These are phyloP conservation scores for Candida endomychidarum DNA, from an alignment of 805 yeast species.

Conservation along the genomic window DNA sequence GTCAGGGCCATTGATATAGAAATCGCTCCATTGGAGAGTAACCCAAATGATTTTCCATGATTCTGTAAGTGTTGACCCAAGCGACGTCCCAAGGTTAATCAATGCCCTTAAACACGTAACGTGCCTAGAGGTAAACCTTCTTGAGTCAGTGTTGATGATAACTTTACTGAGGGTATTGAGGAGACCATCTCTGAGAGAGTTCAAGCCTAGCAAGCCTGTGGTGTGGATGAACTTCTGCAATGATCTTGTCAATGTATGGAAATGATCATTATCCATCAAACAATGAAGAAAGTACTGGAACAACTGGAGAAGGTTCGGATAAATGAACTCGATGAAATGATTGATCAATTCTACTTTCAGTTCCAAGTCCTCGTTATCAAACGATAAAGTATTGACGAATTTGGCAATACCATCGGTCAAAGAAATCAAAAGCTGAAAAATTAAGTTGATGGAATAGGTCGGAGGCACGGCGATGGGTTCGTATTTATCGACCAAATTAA, in stretches of 20 bases:
- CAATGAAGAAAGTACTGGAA: conserved; percentile 54
- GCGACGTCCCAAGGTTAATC: conserved; percentile 69
- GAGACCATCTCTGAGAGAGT: conserved; percentile 54
- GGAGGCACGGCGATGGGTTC: conserved; percentile 65
- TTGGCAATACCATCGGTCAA: conserved; percentile 70
- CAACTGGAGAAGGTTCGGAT: conserved; percentile 26
- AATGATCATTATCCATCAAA: conserved; percentile 67
- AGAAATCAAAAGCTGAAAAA: conserved; percentile 51
- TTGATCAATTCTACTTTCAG: conserved; percentile 38
- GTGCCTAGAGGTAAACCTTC: conserved; percentile 60
- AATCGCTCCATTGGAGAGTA: conserved; percentile 78
- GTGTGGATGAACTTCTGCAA: conserved; percentile 81
- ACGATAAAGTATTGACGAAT: conserved; percentile 41
- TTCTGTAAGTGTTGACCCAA: conserved; percentile 69
- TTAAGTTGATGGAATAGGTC: conserved; percentile 58
- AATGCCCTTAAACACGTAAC: conserved; percentile 77
- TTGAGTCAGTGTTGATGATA: conserved; percentile 16
- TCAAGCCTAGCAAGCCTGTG: conserved; percentile 68
- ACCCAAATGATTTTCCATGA: conserved; percentile 65
- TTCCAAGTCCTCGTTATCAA: conserved; percentile 27
- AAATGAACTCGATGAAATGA: conserved; percentile 28
- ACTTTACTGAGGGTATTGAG: conserved; percentile 28
- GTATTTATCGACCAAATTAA: conserved; percentile 77
- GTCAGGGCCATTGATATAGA: conserved; percentile 60
- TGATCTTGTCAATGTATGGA: conserved; percentile 65